A percentile compares a stretch with the other conserved stretches of the same genome.
Evolutionary conservation across 176 grass and related monocot species (phyloP).

Genomic region (Pharus latifolius): DNA sequence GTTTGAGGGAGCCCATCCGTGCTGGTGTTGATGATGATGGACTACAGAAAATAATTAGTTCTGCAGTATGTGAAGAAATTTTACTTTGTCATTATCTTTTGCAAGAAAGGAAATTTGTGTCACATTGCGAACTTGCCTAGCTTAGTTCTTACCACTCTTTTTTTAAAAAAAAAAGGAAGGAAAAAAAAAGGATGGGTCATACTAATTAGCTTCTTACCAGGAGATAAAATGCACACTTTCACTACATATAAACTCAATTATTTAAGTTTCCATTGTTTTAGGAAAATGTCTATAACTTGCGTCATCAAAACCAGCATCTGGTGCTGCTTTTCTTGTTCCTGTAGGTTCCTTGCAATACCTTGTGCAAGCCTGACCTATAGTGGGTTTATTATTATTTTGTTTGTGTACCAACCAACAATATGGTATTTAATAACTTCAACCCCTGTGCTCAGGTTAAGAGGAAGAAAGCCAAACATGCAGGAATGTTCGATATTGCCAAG

Average conservation of each 20-base stretch:
- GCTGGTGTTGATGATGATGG: constrained; percentile 28
- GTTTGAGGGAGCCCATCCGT: constrained; percentile 45
- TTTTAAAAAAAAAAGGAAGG: too few relatives aligned
- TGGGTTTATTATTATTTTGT: background rate
- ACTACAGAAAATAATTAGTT: constrained; percentile 46
- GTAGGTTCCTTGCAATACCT: too few relatives aligned
- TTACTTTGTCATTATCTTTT: background rate
- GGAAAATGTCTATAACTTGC: background rate
- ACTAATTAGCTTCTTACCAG: too few relatives aligned
- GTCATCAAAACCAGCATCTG: too few relatives aligned
- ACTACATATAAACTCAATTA: too few relatives aligned
- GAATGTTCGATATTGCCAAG: too few relatives aligned
- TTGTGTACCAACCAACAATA: background rate
- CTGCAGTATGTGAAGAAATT: constrained; percentile 23
- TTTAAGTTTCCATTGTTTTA: background rate
- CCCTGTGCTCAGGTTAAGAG: constrained; percentile 35
- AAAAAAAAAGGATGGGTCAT: too few relatives aligned
- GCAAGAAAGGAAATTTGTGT: too few relatives aligned
- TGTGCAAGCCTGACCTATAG: too few relatives aligned
- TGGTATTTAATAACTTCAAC: background rate
- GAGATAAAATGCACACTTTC: too few relatives aligned
- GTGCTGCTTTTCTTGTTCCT: background rate
- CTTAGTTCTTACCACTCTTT: too few relatives aligned
- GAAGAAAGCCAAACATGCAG: constrained; percentile 50
- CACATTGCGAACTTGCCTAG: too few relatives aligned